Percentiles rank a stretch among this genome's conserved stretches.
Conservation (phyloP, 192 early-diverging fungal species). For the Podila minutissima region DNA sequence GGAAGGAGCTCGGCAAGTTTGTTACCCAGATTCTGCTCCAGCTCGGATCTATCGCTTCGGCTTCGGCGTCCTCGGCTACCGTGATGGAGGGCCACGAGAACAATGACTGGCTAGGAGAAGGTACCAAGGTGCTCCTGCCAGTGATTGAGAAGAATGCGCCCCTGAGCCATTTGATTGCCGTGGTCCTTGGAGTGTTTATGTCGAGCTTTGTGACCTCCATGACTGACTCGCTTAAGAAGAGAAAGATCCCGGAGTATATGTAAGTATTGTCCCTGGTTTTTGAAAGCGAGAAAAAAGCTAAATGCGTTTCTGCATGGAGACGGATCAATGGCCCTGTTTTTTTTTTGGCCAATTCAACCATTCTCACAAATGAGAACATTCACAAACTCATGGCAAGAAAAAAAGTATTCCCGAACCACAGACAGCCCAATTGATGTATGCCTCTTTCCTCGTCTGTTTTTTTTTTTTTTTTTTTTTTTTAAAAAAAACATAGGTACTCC, state of each 20-base stretch:
- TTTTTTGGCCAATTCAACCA: not conserved
- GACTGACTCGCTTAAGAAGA: slow-evolving; percentile 42
- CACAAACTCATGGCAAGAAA: not conserved
- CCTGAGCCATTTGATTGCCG: slow-evolving; percentile 32
- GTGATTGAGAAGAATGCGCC: slow-evolving; percentile 43
- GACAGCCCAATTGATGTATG: not conserved
- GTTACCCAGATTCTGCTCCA: slow-evolving; percentile 31
- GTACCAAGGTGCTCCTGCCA: slow-evolving; percentile 18
- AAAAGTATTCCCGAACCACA: not conserved
- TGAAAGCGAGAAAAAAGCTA: not conserved
- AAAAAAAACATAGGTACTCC: slow-evolving; percentile 26
- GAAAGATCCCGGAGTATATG: slow-evolving; percentile 46
- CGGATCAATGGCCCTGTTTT: not conserved
- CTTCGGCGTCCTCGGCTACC: not conserved
- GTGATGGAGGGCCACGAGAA: not conserved
- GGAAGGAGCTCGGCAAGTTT: slow-evolving; percentile 27
- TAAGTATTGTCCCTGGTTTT: not conserved
- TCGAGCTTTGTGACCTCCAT: slow-evolving; percentile 44
- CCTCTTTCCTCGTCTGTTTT: not conserved
- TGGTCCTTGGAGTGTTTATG: slow-evolving; percentile 47
- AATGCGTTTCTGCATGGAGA: not conserved
- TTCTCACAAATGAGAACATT: too few relatives aligned
- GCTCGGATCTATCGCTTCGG: slow-evolving; percentile 22
- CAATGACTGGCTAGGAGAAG: slow-evolving; percentile 29
- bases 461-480: too few relatives aligned